Conservation (phyloP, 768 basidiomycete species). For the Fistulinella prunicolor region DNA sequence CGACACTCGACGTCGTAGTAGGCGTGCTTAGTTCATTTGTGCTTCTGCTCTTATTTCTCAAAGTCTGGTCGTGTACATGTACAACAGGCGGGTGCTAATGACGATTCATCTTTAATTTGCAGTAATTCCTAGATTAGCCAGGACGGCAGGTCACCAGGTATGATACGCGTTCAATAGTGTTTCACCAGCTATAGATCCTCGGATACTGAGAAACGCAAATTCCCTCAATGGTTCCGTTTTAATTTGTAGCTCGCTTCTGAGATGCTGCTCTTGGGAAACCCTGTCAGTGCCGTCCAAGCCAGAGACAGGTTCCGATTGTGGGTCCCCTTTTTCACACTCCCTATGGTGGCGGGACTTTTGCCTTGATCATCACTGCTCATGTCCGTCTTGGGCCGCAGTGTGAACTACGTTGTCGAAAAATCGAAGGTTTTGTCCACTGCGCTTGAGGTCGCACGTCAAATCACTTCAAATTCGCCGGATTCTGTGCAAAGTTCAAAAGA, state of each 20-base stretch:
- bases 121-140: slow-evolving; percentile 69
- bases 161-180: slow-evolving; percentile 2
- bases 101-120: slow-evolving; percentile 1
- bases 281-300: slow-evolving; percentile 64
- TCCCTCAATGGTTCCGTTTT: slow-evolving; percentile 1
- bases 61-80: slow-evolving; percentile 4
- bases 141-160: slow-evolving; percentile 75
- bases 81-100: slow-evolving; percentile 13
- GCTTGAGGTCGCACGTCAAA: slow-evolving; percentile 55
- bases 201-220: slow-evolving; percentile 17
- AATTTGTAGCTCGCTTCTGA: slow-evolving; percentile 66
- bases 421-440: slow-evolving; percentile 56
- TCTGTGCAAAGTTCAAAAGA: slow-evolving; percentile 74
- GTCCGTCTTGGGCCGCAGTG: slow-evolving; percentile 38
- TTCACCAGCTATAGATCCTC: slow-evolving; percentile 9
- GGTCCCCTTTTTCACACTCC: slow-evolving; percentile 35
- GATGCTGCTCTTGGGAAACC: slow-evolving; percentile 68
- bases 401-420: slow-evolving; percentile 66
- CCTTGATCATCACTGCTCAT: slow-evolving; percentile 15
- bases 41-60: background rate
- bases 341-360: too few relatives aligned
- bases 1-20: background rate
- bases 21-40: background rate
- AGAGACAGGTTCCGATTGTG: slow-evolving; percentile 72
- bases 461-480: slow-evolving; percentile 71